These are phyloP conservation scores for Thielaviopsis musarum DNA, from an alignment of 2,329 filamentous ascomycete genomes.

Conservation along the genomic window DNA sequence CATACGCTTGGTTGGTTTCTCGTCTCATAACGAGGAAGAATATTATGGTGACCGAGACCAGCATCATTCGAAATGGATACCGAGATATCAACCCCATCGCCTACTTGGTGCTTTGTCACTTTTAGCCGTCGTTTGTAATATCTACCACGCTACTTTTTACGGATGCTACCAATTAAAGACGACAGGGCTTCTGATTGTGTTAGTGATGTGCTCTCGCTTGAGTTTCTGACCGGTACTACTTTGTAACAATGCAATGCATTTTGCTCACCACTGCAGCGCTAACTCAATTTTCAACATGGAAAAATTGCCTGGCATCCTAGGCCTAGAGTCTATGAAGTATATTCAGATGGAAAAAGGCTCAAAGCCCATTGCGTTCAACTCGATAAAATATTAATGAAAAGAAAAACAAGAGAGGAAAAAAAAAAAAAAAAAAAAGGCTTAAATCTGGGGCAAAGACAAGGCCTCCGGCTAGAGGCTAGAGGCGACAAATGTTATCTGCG, in stretches of 20 bases:
- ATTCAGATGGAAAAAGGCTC: neutral
- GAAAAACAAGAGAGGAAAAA: neutral
- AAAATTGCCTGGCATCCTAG: neutral
- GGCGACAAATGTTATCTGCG: too few relatives aligned
- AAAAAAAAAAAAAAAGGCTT: neutral
- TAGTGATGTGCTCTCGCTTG: neutral
- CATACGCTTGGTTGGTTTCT: too few relatives aligned
- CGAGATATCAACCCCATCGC: too few relatives aligned
- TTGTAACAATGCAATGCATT: too few relatives aligned
- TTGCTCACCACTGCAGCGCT: neutral
- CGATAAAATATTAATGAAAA: neutral
- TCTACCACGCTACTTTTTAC: too few relatives aligned
- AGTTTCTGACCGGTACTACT: too few relatives aligned
- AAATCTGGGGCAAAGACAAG: neutral
- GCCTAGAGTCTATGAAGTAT: neutral
- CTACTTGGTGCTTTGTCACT: too few relatives aligned
- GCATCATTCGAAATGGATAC: too few relatives aligned
- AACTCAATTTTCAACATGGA: neutral
- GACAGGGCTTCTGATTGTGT: neutral
- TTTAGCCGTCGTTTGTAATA: too few relatives aligned
- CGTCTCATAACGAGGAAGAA: too few relatives aligned
- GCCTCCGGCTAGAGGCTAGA: too few relatives aligned
- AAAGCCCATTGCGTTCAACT: neutral
- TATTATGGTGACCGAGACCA: too few relatives aligned
- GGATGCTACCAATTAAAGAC: neutral